Conservation (phyloP, 805 yeast genomes). For the Brettanomyces nanus region DNA sequence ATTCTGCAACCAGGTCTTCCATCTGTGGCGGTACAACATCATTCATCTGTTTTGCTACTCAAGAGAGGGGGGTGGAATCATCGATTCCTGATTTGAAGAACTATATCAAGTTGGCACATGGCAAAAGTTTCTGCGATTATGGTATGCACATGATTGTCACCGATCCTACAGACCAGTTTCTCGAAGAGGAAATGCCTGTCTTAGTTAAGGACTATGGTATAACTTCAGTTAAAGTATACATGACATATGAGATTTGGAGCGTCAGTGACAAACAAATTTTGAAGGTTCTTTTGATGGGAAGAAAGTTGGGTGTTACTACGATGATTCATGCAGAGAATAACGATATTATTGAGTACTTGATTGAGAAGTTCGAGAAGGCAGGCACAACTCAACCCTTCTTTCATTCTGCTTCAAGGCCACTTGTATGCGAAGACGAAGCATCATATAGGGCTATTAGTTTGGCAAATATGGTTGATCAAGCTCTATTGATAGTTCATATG, state of each 20-base stretch:
- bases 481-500: slow-evolving; percentile 40
- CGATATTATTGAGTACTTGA: slow-evolving; percentile 30
- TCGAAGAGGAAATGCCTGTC: slow-evolving; percentile 23
- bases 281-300: slow-evolving; percentile 30
- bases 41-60: slow-evolving; percentile 39
- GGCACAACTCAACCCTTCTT: slow-evolving; percentile 33
- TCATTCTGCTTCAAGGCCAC: slow-evolving; percentile 38
- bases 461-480: slow-evolving; percentile 36
- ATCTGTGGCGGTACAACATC: slow-evolving; percentile 46
- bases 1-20: slow-evolving; percentile 36
- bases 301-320: slow-evolving; percentile 35
- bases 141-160: slow-evolving; percentile 39
- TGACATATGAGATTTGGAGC: slow-evolving; percentile 36
- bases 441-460: slow-evolving; percentile 38
- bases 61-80: slow-evolving; percentile 25
- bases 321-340: slow-evolving; percentile 48
- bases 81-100: slow-evolving; percentile 11
- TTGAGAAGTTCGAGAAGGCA: slow-evolving; percentile 30
- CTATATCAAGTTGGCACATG: slow-evolving; percentile 26
- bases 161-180: slow-evolving; percentile 13
- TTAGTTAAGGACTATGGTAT: slow-evolving; percentile 30
- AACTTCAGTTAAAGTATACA: slow-evolving; percentile 35
- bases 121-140: slow-evolving; percentile 34
- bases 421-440: slow-evolving; percentile 41
- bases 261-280: slow-evolving; percentile 33